Evolutionary conservation across 495 filamentous ascomycete genomes (phyloP).

Genomic region (Terfezia claveryi): DNA sequence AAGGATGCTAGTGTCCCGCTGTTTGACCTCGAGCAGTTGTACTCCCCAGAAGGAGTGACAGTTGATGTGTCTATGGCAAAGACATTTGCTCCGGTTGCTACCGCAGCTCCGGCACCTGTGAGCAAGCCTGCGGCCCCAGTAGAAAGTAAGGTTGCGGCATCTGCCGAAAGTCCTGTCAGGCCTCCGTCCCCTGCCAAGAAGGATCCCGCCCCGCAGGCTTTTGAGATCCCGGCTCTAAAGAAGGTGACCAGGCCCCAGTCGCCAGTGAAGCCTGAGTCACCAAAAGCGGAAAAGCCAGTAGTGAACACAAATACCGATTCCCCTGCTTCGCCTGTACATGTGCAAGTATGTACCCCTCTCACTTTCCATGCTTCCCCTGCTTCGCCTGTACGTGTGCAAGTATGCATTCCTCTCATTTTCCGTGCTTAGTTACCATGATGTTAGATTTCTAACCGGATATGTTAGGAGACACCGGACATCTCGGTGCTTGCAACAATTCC

Average conservation of each 20-base stretch:
- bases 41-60: conserved; percentile 45
- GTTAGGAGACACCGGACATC: neutral
- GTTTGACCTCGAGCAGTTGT: conserved; percentile 80
- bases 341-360: too few relatives aligned
- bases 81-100: conserved; percentile 15
- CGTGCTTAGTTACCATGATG: too few relatives aligned
- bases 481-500: neutral
- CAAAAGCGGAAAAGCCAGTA: too few relatives aligned
- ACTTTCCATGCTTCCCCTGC: too few relatives aligned
- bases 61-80: conserved; percentile 25
- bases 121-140: conserved; percentile 4
- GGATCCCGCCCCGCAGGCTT: neutral
- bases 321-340: too few relatives aligned
- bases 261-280: neutral
- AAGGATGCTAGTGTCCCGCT: conserved; percentile 67
- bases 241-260: neutral
- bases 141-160: neutral
- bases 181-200: conserved; percentile 6
- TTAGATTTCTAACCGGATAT: too few relatives aligned
- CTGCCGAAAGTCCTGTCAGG: conserved; percentile 17
- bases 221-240: neutral
- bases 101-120: conserved; percentile 21
- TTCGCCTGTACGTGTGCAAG: too few relatives aligned
- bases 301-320: too few relatives aligned
- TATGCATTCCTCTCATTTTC: too few relatives aligned